Percentiles rank a stretch among this genome's conserved stretches.
Evolutionary conservation across 169 alveolate genomes (phyloP).

Genomic region (Amoebophrya sp.): DNA sequence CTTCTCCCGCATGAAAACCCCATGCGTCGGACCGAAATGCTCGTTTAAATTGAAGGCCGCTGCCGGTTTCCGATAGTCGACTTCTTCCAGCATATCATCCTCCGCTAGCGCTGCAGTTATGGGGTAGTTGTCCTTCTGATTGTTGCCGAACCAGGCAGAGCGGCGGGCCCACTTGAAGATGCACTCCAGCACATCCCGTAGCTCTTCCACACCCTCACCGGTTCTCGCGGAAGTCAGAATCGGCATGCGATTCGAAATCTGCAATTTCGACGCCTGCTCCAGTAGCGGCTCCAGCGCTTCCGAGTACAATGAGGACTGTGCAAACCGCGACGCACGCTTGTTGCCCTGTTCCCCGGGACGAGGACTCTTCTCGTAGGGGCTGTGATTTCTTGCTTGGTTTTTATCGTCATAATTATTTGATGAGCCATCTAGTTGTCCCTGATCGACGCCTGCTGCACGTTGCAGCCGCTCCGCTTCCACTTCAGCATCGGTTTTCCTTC

Average conservation of each 20-base stretch:
- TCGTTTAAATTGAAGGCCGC: neutral
- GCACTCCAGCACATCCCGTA: conserved; percentile 18
- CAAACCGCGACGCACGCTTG: neutral
- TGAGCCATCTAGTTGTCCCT: no score
- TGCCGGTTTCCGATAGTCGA: neutral
- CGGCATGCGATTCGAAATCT: neutral
- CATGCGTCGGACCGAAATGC: neutral
- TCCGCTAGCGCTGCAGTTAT: neutral
- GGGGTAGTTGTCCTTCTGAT: neutral
- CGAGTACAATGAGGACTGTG: neutral
- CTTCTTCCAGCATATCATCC: neutral
- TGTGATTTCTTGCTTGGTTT: no score
- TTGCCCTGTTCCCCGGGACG: no score
- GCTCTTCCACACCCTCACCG: neutral
- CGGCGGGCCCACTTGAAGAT: neutral
- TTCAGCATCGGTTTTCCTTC: no score
- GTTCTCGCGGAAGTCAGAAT: neutral
- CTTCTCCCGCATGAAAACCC: neutral
- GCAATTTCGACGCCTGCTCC: neutral
- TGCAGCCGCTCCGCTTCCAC: no score
- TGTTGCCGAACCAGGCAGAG: neutral
- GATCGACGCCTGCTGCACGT: no score
- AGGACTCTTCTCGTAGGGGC: no score
- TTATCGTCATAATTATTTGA: no score
- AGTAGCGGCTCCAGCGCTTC: neutral